phyloP scores from a whole-genome alignment of 163 green algal species.

The Scenedesmus sp. region DNA sequence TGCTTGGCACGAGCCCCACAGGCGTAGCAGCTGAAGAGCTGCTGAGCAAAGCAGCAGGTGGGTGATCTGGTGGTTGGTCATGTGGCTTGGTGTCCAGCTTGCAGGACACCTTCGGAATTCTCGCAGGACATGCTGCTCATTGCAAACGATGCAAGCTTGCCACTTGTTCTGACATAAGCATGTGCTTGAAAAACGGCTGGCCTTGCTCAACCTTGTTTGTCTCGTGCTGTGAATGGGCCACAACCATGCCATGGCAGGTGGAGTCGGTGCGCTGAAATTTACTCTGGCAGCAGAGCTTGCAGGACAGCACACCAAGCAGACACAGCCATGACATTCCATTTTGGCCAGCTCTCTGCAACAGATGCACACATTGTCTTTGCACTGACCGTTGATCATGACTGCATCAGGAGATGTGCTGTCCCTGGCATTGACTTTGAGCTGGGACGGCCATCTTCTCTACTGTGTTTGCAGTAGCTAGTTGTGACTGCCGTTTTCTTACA shows the following conservation, averaged over 20 bases:
- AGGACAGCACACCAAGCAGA: not conserved
- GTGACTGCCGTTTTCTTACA: too few species aligned
- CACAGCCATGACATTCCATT: not conserved
- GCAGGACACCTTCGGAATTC: not conserved
- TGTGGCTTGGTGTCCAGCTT: not conserved
- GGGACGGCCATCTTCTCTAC: too few species aligned
- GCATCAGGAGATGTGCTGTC: not conserved
- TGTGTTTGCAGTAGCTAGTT: too few species aligned
- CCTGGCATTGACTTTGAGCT: too few species aligned
- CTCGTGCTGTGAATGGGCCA: not conserved
- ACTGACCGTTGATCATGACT: not conserved
- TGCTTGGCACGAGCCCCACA: slow-evolving; percentile 15
- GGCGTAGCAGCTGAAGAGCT: not conserved
- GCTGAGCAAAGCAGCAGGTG: not conserved
- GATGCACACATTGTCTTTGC: not conserved
- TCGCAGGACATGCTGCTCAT: not conserved
- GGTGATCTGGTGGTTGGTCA: not conserved
- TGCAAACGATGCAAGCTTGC: not conserved
- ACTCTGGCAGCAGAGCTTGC: not conserved
- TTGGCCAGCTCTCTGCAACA: not conserved
- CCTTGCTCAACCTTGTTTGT: not conserved
- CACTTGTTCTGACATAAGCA: not conserved
- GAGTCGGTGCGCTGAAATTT: not conserved
- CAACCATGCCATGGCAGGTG: not conserved
- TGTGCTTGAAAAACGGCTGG: not conserved